Percentiles rank a stretch among this genome's conserved stretches.
Evolutionary conservation across 2,329 filamentous ascomycete species (phyloP).

Genomic region (Fusarium succisae): DNA sequence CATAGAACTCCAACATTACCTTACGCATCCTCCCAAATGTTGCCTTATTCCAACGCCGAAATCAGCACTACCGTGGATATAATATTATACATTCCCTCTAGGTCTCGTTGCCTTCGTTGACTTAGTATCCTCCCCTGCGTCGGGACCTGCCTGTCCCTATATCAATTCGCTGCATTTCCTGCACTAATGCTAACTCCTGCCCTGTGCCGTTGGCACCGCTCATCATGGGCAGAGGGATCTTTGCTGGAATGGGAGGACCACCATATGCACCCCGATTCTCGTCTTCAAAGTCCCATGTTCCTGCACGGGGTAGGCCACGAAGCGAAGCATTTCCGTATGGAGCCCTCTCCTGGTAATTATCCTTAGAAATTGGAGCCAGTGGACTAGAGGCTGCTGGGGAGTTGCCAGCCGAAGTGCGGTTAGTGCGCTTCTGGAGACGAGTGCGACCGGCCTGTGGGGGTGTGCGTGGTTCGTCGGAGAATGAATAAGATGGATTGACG

Average conservation of each 20-base stretch:
- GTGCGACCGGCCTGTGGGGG: constrained; percentile 58
- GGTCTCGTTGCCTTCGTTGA: constrained; percentile 27
- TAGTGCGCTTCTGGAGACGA: constrained; percentile 71
- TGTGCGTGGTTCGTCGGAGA: constrained; percentile 47
- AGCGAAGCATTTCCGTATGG: constrained; percentile 45
- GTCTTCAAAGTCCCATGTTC: constrained; percentile 62
- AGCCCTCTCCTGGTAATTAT: constrained; percentile 59
- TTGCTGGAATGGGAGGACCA: constrained; percentile 73
- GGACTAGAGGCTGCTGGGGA: constrained; percentile 57
- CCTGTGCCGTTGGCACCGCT: constrained; percentile 54
- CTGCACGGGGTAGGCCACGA: constrained; percentile 54
- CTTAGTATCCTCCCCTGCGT: constrained; percentile 57
- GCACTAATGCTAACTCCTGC: constrained; percentile 68
- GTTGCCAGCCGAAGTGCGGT: constrained; percentile 54
- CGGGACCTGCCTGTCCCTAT: constrained; percentile 69
- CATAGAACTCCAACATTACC: constrained; percentile 24
- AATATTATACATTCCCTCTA: constrained; percentile 39
- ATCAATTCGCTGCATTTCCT: constrained; percentile 76
- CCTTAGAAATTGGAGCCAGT: constrained; percentile 62
- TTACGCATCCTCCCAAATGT: constrained; percentile 6
- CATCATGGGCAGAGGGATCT: constrained; percentile 69
- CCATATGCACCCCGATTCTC: constrained; percentile 61
- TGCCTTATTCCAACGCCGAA: constrained; percentile 30
- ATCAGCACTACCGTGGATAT: constrained; percentile 21
- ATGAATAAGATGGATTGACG: constrained; percentile 45